Base-by-base conservation (phyloP, 106 monocot species). In the Alisma plantagoaquatica region DNA sequence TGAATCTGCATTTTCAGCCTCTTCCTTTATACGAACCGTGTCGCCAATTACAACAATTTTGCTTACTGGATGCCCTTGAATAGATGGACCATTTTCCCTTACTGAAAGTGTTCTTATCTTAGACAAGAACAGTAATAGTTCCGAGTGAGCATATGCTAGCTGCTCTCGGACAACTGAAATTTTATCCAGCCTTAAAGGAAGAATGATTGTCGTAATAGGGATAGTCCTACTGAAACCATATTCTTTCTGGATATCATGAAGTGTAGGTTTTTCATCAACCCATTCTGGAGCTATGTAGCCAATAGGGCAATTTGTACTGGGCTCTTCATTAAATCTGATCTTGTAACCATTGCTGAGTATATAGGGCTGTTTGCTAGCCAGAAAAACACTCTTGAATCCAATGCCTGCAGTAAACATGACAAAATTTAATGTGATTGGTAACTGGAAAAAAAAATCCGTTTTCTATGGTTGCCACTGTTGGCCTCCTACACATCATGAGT, bases 271-370 rank as follows among this genome's bases (percentile, higher is more conserved):
- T 0, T 47, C 25, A 0, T 67, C 63, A 2, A 82, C 70, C 82
- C 82, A 82, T 53, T 82, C 62, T 16, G 82, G 82, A 16, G 77
- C 82, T 35, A 82, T 73, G 48, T 69, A 77, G 2, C 73, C 75
- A 7, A 77, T 33, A 18, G 25, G 31, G 35, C 77, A 77, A 2
- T 73, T 66, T 1, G 51, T 41, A 0, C 50, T 56, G 18, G 82
- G 77, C 26, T 68, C 57, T 57, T 77, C 82, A 29, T 35, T 62
- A 48, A 82, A 82, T 28, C 29, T 65, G 0, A 82, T 82, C 46
- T 77, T 73, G 49, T 82, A 82, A 2, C 73, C 77, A 51, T 73
- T 77, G 47, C 82, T 82, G 67, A 77, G 77, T 4, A 82, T 77
- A 46, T 73, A 56, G 0, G 82, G 77, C 53, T 77, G 61, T 10